phyloP scores from a whole-genome alignment of 306 rosid species.

The Prosopis cineraria region DNA sequence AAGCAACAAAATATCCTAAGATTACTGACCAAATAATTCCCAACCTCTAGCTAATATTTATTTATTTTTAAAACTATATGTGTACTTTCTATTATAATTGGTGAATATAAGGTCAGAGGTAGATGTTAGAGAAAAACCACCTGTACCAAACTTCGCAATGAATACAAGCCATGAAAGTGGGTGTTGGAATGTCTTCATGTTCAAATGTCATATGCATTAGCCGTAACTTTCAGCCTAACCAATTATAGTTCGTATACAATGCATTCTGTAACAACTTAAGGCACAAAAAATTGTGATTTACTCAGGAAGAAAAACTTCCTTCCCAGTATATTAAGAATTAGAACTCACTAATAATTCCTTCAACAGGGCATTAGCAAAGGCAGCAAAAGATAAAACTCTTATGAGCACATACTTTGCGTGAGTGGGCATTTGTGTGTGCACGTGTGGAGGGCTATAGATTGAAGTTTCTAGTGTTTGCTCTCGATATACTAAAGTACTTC shows the following conservation, averaged over 20 bases:
- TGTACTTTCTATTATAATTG: not conserved
- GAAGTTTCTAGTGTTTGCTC: constrained; percentile 3
- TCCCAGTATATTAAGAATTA: not conserved
- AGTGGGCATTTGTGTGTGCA: not conserved
- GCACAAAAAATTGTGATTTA: not conserved
- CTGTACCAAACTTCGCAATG: not conserved
- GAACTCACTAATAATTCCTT: not conserved
- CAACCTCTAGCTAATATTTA: not conserved
- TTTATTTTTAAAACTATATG: not conserved
- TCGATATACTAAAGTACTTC: not conserved
- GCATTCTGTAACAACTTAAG: not conserved
- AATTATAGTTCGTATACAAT: not conserved
- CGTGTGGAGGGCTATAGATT: not conserved
- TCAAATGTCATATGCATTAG: not conserved
- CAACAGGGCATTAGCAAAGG: constrained; percentile 12
- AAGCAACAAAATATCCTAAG: not conserved
- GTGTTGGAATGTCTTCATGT: not conserved
- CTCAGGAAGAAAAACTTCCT: constrained; percentile 1
- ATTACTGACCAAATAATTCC: constrained; percentile 2
- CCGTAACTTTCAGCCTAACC: not conserved
- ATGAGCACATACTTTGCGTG: constrained; percentile 9
- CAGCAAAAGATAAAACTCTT: not conserved
- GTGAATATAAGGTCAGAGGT: constrained; percentile 17
- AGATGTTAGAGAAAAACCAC: constrained; percentile 6
- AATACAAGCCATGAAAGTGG: constrained; percentile 2